These are phyloP conservation scores for Microthlaspi erraticum DNA, from an alignment of 345 rosid genomes.

Conservation along the genomic window DNA sequence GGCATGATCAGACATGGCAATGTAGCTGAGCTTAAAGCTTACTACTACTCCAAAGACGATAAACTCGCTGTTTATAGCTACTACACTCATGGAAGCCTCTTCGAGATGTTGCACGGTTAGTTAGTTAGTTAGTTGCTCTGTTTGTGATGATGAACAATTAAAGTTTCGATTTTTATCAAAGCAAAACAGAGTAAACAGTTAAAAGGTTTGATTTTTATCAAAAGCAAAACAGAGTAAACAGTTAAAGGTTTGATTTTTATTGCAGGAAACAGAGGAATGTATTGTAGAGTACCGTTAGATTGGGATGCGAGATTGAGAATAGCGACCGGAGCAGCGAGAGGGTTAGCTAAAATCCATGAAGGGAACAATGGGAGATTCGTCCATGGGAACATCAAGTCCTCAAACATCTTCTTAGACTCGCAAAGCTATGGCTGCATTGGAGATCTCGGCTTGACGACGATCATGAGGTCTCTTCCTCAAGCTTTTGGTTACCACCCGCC, in stretches of 20 bases:
- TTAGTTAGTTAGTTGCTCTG: slow-evolving; percentile 51
- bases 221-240: slow-evolving; percentile 12
- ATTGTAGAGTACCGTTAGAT: slow-evolving; percentile 52
- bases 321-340: slow-evolving; percentile 80
- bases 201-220: background rate
- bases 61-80: slow-evolving; percentile 84
- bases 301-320: slow-evolving; percentile 78
- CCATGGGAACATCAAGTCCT: slow-evolving; percentile 83
- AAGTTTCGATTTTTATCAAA: too few species aligned
- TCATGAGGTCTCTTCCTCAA: slow-evolving; percentile 72
- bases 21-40: slow-evolving; percentile 85
- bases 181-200: too few species aligned
- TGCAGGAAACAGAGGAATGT: slow-evolving; percentile 54
- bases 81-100: slow-evolving; percentile 69
- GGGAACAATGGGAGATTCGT: slow-evolving; percentile 66
- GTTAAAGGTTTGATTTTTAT: background rate
- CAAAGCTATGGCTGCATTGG: slow-evolving; percentile 65
- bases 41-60: slow-evolving; percentile 89
- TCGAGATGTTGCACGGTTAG: slow-evolving; percentile 78
- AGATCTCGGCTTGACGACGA: slow-evolving; percentile 66
- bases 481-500: slow-evolving; percentile 94
- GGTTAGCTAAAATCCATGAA: slow-evolving; percentile 64
- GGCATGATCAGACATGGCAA: slow-evolving; percentile 78
- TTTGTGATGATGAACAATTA: background rate
- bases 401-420: slow-evolving; percentile 78